These are phyloP conservation scores for Fusarium sp. DNA, from an alignment of 2,329 filamentous ascomycete genomes.

Conservation along the genomic window DNA sequence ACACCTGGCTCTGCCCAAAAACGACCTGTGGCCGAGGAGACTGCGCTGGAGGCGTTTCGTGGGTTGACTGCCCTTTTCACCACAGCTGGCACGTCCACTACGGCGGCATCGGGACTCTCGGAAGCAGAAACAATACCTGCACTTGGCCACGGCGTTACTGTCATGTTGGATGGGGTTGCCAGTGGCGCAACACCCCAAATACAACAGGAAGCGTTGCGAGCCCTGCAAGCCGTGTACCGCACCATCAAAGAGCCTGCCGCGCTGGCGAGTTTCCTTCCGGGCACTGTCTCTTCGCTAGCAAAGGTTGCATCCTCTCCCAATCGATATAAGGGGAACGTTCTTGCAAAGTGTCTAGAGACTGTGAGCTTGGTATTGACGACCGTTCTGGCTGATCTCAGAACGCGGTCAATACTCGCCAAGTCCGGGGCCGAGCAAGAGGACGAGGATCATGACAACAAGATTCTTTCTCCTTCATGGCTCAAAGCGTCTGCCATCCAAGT, in stretches of 20 bases:
- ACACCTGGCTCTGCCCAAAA: conserved; percentile 66
- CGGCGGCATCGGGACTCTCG: conserved; percentile 62
- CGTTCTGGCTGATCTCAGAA: conserved; percentile 70
- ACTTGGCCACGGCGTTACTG: conserved; percentile 84
- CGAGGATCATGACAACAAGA: conserved; percentile 47
- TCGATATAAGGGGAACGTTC: conserved; percentile 66
- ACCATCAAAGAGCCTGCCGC: conserved; percentile 79
- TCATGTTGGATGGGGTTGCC: conserved; percentile 80
- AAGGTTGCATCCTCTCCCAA: conserved; percentile 79
- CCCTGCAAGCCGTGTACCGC: conserved; percentile 71
- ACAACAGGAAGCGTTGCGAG: conserved; percentile 76
- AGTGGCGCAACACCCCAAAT: conserved; percentile 74
- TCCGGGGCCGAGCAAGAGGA: conserved; percentile 43
- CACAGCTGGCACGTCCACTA: conserved; percentile 65
- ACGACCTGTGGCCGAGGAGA: conserved; percentile 74
- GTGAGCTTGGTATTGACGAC: conserved; percentile 66
- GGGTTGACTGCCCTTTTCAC: conserved; percentile 76
- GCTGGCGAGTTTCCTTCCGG: conserved; percentile 87
- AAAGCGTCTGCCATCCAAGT: conserved; percentile 84
- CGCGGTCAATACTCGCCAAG: conserved; percentile 59
- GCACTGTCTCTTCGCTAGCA: conserved; percentile 84
- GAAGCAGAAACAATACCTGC: conserved; percentile 76
- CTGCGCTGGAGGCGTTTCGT: conserved; percentile 76
- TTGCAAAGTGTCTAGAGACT: conserved; percentile 71
- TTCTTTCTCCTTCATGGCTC: conserved; percentile 74